A percentile compares a stretch with the other conserved stretches of the same genome.
Conservation (phyloP, 164 flowering plant genomes). For the Tinospora cordifolia region DNA sequence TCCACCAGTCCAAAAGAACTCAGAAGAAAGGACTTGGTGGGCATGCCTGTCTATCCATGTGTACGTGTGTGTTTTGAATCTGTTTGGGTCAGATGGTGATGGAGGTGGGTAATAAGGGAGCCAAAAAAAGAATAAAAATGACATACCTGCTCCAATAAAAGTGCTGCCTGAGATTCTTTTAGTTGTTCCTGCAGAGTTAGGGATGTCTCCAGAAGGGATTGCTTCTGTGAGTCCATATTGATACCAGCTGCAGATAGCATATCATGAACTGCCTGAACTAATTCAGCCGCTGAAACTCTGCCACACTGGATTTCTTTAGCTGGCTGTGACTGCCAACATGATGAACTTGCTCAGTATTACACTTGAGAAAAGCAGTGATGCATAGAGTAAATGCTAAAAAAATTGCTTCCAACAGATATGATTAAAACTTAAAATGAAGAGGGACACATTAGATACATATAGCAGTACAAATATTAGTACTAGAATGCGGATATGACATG, state of each 20-base stretch:
- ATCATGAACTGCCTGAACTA: slow-evolving; percentile 90
- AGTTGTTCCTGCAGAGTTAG: slow-evolving; percentile 70
- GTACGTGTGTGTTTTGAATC: too few relatives aligned
- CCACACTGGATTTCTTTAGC: slow-evolving; percentile 59
- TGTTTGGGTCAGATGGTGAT: neutral
- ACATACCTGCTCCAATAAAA: slow-evolving; percentile 77
- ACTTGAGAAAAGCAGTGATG: neutral
- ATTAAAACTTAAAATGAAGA: neutral
- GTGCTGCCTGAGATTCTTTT: slow-evolving; percentile 73
- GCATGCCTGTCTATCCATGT: too few relatives aligned
- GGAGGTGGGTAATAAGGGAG: neutral
- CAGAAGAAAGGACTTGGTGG: neutral
- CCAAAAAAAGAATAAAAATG: slow-evolving; percentile 16
- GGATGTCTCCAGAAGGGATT: slow-evolving; percentile 60
- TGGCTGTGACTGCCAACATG: slow-evolving; percentile 23
- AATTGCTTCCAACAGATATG: neutral
- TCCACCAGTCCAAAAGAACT: neutral
- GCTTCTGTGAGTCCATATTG: slow-evolving; percentile 73
- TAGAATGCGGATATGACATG: neutral
- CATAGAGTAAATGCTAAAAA: neutral
- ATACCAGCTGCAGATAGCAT: slow-evolving; percentile 93
- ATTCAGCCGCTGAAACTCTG: slow-evolving; percentile 68
- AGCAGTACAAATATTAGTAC: neutral
- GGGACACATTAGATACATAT: neutral
- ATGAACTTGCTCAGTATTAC: slow-evolving; percentile 1